Percentiles rank a stretch among this genome's conserved stretches.
These are phyloP conservation scores for Plenodomus lindquistii DNA, from an alignment of 2,329 filamentous ascomycete genomes.

Conservation along the genomic window DNA sequence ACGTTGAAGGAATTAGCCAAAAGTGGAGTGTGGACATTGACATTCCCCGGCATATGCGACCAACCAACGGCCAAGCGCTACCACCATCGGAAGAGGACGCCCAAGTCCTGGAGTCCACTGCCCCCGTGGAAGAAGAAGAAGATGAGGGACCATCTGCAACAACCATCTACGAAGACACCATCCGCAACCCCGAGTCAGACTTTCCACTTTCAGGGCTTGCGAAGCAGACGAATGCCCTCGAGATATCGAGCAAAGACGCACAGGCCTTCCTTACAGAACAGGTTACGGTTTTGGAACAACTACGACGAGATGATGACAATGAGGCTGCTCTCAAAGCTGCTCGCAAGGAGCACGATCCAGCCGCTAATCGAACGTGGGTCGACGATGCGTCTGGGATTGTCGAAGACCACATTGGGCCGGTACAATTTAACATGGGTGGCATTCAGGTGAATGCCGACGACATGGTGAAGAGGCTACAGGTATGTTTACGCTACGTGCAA, in stretches of 20 bases:
- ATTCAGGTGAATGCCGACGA: constrained; percentile 96
- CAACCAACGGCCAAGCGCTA: constrained; percentile 23
- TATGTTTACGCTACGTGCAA: constrained; percentile 43
- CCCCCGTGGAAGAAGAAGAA: constrained; percentile 14
- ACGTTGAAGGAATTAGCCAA: constrained; percentile 82
- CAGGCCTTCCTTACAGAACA: constrained; percentile 79
- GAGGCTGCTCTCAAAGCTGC: constrained; percentile 49
- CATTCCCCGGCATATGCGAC: constrained; percentile 32
- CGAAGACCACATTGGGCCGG: constrained; percentile 77
- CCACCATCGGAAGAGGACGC: constrained; percentile 14
- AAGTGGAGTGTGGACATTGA: constrained; percentile 87
- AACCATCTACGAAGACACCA: constrained; percentile 75
- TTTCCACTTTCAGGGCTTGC: constrained; percentile 40
- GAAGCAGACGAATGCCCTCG: constrained; percentile 54
- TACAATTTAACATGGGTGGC: constrained; percentile 97
- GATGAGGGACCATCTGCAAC: constrained; percentile 63
- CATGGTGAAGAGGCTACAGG: constrained; percentile 85
- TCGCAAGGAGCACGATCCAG: constrained; percentile 40
- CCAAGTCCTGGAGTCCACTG: constrained; percentile 9
- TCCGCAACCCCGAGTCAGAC: constrained; percentile 71
- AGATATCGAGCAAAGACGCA: constrained; percentile 71
- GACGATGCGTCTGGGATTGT: constrained; percentile 44
- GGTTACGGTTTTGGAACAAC: constrained; percentile 71
- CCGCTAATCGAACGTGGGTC: constrained; percentile 19
- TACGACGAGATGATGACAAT: constrained; percentile 63